These are phyloP conservation scores for Neofusicoccum umdonicola DNA, from an alignment of 2,329 filamentous ascomycete genomes.

Conservation along the genomic window DNA sequence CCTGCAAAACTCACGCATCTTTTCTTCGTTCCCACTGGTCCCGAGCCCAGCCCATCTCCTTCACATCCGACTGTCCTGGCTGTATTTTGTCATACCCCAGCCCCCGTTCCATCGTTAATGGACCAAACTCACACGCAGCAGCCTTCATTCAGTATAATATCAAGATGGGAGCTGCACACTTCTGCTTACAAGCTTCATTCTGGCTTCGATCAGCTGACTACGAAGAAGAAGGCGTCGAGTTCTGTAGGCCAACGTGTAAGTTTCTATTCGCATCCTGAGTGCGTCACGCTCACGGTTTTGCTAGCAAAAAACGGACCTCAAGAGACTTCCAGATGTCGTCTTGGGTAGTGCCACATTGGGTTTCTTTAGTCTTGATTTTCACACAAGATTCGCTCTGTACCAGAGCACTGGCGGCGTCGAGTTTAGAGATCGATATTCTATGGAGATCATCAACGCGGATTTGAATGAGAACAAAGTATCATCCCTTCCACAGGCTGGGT, in stretches of 20 bases:
- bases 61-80: constrained; percentile 64
- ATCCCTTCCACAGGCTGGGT: constrained; percentile 74
- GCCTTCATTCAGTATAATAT: constrained; percentile 70
- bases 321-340: constrained; percentile 64
- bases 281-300: constrained; percentile 14
- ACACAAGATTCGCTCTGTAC: constrained; percentile 68
- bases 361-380: constrained; percentile 65
- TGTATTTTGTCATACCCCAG: constrained; percentile 62
- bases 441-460: constrained; percentile 66
- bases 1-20: constrained; percentile 63
- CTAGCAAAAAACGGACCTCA: constrained; percentile 40
- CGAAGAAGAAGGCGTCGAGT: constrained; percentile 56
- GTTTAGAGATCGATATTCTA: constrained; percentile 72
- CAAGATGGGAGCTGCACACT: constrained; percentile 74
- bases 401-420: constrained; percentile 80
- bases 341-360: constrained; percentile 70
- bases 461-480: constrained; percentile 64
- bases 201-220: constrained; percentile 73
- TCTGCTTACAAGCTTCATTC: constrained; percentile 64
- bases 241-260: constrained; percentile 2
- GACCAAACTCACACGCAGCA: constrained; percentile 58
- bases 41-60: constrained; percentile 59
- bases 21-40: constrained; percentile 66
- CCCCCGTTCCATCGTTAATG: constrained; percentile 27
- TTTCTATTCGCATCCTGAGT: background rate